Evolutionary conservation across 2,329 filamentous ascomycete species (phyloP), one percentile per base, ranked within the genome.

Genomic region (Diplodia seriata): DNA sequence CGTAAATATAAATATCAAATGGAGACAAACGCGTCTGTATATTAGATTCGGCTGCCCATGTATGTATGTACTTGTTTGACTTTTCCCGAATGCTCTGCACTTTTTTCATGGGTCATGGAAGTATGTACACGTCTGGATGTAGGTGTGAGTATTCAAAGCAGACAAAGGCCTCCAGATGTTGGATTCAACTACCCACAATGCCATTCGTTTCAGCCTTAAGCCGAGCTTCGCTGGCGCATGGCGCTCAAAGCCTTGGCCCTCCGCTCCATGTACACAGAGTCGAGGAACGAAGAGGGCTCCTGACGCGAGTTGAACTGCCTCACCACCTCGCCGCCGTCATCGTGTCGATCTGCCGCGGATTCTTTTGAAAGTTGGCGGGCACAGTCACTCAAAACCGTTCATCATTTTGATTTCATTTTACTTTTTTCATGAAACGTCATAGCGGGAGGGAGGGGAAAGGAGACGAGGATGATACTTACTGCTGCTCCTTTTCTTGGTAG

Each of bases 271-370:
- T 53, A 67, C 15, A 49, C 33, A 5, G 55, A 31, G 36, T 67
- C 66, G 14, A 67, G 36, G 38, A 67, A 67, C 8, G 56, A 33
- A 33, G 66, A 67, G 49, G 43, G 66, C 55, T 62, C 47, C 15
- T 43, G 36, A 3, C 66, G 43, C 47, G 49, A 62, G 33, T 67
- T 29, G 26, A 67, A 67, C 31, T 40, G 31, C n/a, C n/a, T 29
- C 47, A 54, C 49, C 1, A 23, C 29, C 2, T 15, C 4, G 26
- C 9, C n/a, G 33, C 1, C n/a, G 11, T 20, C 53, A 38, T 12
- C 9, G 36, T 14, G 36, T n/a, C 50, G n/a, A 5, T 40, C 64
- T 59, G 51, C 26, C 23, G 50, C 31, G n/a, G 62, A 36, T 49
- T n/a, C 20, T 31, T 29, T 20, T 31, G 26, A n/a, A 14, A 36